Percentiles rank a stretch among this genome's conserved stretches.
These are phyloP conservation scores for Diutina siamensis DNA, from an alignment of 1,139 yeast genomes.

Conservation along the genomic window DNA sequence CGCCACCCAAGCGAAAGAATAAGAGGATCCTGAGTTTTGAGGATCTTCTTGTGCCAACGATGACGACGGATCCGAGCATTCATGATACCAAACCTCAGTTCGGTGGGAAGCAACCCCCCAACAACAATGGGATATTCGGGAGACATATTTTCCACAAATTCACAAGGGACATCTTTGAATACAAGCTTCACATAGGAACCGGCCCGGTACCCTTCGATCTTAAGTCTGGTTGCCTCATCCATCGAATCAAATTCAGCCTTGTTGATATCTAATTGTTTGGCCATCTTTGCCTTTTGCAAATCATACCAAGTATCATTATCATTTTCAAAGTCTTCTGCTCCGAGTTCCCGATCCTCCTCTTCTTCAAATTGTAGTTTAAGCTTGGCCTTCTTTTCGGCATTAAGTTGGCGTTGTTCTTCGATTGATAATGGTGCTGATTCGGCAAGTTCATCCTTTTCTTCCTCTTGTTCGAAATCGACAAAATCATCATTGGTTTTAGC, in stretches of 20 bases:
- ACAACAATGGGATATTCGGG: constrained; percentile 77
- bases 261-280: constrained; percentile 90
- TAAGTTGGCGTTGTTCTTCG: constrained; percentile 63
- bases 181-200: constrained; percentile 92
- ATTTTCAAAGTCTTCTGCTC: constrained; percentile 65
- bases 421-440: constrained; percentile 34
- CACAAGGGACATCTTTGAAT: constrained; percentile 78
- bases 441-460: constrained; percentile 14
- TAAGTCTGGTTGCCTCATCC: constrained; percentile 64
- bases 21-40: constrained; percentile 92
- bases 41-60: constrained; percentile 95
- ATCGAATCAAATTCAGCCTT: constrained; percentile 64
- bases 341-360: constrained; percentile 72
- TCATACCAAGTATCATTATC: constrained; percentile 95
- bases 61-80: constrained; percentile 94
- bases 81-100: constrained; percentile 84
- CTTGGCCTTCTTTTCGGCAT: constrained; percentile 85
- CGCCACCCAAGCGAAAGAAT: constrained; percentile 96
- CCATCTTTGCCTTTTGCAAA: constrained; percentile 91
- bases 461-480: constrained; percentile 16
- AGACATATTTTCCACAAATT: constrained; percentile 75
- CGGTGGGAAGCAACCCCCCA: constrained; percentile 87
- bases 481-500: constrained; percentile 8
- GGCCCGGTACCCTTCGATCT: constrained; percentile 85
- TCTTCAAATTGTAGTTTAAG: constrained; percentile 83